phyloP scores from a whole-genome alignment of 805 yeast species.

The Groenewaldozyma tartarivorans region DNA sequence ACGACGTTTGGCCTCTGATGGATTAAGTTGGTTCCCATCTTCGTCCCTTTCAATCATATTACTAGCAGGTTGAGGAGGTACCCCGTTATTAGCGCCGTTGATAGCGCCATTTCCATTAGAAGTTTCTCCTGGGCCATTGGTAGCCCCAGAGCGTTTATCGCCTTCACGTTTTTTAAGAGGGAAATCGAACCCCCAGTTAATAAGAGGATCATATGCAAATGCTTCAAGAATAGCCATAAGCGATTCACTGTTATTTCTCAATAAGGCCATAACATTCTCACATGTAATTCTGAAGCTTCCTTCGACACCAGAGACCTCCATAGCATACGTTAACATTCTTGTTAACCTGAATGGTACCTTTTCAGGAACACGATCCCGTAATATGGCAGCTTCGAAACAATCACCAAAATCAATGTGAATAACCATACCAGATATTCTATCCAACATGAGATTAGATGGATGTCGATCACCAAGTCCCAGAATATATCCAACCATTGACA shows the following conservation, averaged over 20 bases:
- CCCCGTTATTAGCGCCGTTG: conserved; percentile 1
- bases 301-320: conserved; percentile 98
- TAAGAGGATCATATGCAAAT: conserved; percentile 95
- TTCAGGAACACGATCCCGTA: conserved; percentile 95
- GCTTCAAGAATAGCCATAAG: conserved; percentile 97
- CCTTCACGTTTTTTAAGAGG: conserved; percentile 40
- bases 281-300: conserved; percentile 95
- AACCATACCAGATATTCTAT: conserved; percentile 88
- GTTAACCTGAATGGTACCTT: conserved; percentile 96
- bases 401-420: conserved; percentile 98
- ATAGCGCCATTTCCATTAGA: conserved; percentile 2
- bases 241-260: conserved; percentile 90
- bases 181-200: conserved; percentile 96
- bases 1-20: conserved; percentile 57
- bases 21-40: conserved; percentile 40
- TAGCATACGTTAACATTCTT: conserved; percentile 93
- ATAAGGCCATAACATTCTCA: conserved; percentile 92
- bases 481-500: conserved; percentile 98
- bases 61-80: conserved; percentile 8
- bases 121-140: conserved; percentile 2
- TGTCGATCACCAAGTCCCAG: conserved; percentile 96
- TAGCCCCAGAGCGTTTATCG: conserved; percentile 2
- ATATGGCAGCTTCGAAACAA: conserved; percentile 95
- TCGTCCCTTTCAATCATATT: conserved; percentile 16
- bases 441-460: conserved; percentile 94